A percentile compares a stretch with the other conserved stretches of the same genome.
Evolutionary conservation across 2,329 filamentous ascomycete genomes (phyloP).

Genomic region (Claviceps sorghi): DNA sequence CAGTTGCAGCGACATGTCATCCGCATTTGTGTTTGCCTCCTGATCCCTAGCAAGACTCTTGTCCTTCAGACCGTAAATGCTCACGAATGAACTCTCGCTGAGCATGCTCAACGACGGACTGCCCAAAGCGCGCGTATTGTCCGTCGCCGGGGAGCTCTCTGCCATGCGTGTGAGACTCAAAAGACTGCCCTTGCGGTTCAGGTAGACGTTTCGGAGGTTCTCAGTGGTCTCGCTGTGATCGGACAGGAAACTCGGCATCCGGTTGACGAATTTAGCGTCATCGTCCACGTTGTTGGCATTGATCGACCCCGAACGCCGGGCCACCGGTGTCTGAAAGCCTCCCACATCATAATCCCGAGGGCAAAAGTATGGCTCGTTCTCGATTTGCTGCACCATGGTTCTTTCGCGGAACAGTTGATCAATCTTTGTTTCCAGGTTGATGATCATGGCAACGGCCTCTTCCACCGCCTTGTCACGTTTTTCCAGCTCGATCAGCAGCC

Average conservation of each 20-base stretch:
- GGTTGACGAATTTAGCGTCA: constrained; percentile 27
- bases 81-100: constrained; percentile 53
- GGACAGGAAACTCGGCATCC: constrained; percentile 52
- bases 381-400: constrained; percentile 36
- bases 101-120: constrained; percentile 50
- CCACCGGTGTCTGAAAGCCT: constrained; percentile 11
- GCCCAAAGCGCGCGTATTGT: constrained; percentile 25
- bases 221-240: constrained; percentile 44
- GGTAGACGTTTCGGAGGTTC: constrained; percentile 45
- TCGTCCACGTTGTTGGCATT: constrained; percentile 11
- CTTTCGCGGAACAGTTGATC: constrained; percentile 39
- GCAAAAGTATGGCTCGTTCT: constrained; percentile 24
- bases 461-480: constrained; percentile 56
- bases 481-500: constrained; percentile 45
- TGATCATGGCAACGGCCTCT: constrained; percentile 57
- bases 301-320: constrained; percentile 9
- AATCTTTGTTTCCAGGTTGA: constrained; percentile 45
- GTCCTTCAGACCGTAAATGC: constrained; percentile 39
- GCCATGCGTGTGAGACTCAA: constrained; percentile 34
- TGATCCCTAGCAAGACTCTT: constrained; percentile 17
- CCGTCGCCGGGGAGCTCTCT: constrained; percentile 24
- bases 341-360: constrained; percentile 17
- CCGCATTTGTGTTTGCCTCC: constrained; percentile 11
- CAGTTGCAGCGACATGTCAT: constrained; percentile 16
- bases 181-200: constrained; percentile 33